A percentile compares a stretch with the other conserved stretches of the same genome.
Evolutionary conservation across 495 filamentous ascomycete genomes (phyloP).

Genomic region (Penicillium desertorum): DNA sequence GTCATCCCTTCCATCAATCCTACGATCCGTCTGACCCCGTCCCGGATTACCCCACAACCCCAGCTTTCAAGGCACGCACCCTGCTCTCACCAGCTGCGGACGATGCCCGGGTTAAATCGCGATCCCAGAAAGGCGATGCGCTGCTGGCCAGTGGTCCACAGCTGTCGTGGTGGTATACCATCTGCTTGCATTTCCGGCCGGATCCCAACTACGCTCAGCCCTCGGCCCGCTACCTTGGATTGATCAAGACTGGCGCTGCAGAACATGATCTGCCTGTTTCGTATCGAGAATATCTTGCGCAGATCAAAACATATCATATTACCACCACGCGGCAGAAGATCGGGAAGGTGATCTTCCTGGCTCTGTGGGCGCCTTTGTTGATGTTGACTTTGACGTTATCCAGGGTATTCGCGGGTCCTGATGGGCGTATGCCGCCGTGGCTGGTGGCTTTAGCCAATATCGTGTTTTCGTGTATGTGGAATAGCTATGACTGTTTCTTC

Average conservation of each 20-base stretch:
- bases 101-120: conserved; percentile 10
- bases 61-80: conserved; percentile 57
- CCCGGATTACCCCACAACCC: conserved; percentile 39
- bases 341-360: conserved; percentile 60
- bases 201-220: conserved; percentile 73
- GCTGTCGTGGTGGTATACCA: conserved; percentile 12
- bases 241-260: conserved; percentile 71
- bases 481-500: conserved; percentile 69
- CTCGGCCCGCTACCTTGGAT: conserved; percentile 74
- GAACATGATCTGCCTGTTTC: conserved; percentile 75
- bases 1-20: conserved; percentile 59
- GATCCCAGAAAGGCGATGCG: conserved; percentile 1
- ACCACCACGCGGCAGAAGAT: conserved; percentile 65
- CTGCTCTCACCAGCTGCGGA: conserved; percentile 52
- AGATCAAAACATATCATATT: conserved; percentile 64
- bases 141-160: conserved; percentile 3
- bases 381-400: conserved; percentile 47
- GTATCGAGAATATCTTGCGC: conserved; percentile 67
- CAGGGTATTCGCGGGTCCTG: conserved; percentile 54
- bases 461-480: conserved; percentile 63
- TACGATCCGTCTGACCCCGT: conserved; percentile 41
- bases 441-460: conserved; percentile 45
- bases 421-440: conserved; percentile 69
- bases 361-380: conserved; percentile 60
- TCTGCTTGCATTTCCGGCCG: conserved; percentile 47